Percentiles rank a stretch among this genome's conserved stretches.
Conservation (phyloP, 805 yeast genomes). For the Starmerella bombicola region DNA sequence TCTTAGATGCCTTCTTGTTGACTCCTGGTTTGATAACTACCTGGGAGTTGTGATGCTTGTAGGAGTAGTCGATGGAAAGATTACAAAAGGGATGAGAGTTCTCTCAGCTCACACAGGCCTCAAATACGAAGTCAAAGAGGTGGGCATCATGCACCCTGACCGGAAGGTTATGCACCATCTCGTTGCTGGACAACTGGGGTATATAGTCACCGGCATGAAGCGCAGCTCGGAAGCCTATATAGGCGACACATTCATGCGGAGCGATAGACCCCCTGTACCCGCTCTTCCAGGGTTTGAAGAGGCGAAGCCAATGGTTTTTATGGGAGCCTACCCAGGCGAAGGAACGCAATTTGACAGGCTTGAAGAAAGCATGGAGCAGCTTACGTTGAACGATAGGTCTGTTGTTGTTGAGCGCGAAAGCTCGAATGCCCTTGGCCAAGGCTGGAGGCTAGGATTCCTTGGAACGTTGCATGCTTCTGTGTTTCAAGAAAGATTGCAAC, state of each 20-base stretch:
- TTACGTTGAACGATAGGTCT: constrained; percentile 83
- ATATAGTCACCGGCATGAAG: constrained; percentile 89
- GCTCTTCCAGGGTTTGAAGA: constrained; percentile 92
- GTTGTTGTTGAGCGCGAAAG: constrained; percentile 83
- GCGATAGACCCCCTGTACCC: constrained; percentile 42
- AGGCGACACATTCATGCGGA: constrained; percentile 71
- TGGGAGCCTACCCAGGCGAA: constrained; percentile 95
- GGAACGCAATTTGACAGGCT: constrained; percentile 78
- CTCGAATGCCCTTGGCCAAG: constrained; percentile 89
- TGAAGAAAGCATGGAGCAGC: constrained; percentile 79
- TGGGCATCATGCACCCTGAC: constrained; percentile 93
- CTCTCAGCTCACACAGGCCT: constrained; percentile 64
- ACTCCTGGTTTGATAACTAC: constrained; percentile 92
- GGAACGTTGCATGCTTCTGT: constrained; percentile 95
- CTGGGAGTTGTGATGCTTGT: constrained; percentile 82
- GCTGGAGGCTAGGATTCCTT: constrained; percentile 91
- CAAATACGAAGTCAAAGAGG: constrained; percentile 78
- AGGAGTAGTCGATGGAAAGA: constrained; percentile 69
- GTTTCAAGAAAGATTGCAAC: constrained; percentile 79
- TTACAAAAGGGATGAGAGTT: constrained; percentile 63
- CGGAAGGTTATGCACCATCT: constrained; percentile 50
- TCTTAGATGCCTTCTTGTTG: constrained; percentile 70
- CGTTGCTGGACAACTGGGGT: constrained; percentile 88
- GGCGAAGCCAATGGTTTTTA: constrained; percentile 96
- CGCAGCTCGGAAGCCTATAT: constrained; percentile 72